These are phyloP conservation scores for Ophiostoma montium DNA, from an alignment of 2,329 filamentous ascomycete genomes.

Conservation along the genomic window DNA sequence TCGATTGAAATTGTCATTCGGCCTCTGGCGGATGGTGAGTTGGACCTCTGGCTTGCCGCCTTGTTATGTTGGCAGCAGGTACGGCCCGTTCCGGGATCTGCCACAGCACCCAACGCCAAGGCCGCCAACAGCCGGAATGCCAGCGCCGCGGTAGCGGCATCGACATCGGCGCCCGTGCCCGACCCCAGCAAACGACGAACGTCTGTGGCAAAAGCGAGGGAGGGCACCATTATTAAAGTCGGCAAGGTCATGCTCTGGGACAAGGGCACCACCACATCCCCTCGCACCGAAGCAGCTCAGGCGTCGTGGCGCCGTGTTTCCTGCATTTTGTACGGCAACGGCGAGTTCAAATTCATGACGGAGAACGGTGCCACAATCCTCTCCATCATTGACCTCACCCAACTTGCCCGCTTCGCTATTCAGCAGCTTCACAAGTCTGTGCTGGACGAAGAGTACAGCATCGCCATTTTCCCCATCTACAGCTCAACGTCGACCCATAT, in stretches of 20 bases:
- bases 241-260: conserved; percentile 88
- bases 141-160: conserved; percentile 17
- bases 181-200: conserved; percentile 22
- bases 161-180: conserved; percentile 21
- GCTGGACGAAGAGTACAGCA: conserved; percentile 81
- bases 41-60: conserved; percentile 68
- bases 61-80: conserved; percentile 71
- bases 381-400: conserved; percentile 72
- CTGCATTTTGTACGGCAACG: conserved; percentile 88
- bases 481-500: conserved; percentile 58
- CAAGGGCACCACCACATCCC: conserved; percentile 46
- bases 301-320: conserved; percentile 75
- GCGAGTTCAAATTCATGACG: conserved; percentile 79
- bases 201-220: conserved; percentile 37
- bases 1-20: conserved; percentile 50
- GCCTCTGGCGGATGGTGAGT: conserved; percentile 49
- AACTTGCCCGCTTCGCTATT: conserved; percentile 77
- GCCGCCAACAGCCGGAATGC: conserved; percentile 19
- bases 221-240: conserved; percentile 83
- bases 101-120: conserved; percentile 25
- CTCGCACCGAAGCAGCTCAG: conserved; percentile 27
- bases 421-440: conserved; percentile 85
- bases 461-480: conserved; percentile 92
- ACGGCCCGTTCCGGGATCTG: conserved; percentile 29
- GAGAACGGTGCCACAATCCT: conserved; percentile 72